Evolutionary conservation across 1,139 yeast genomes (phyloP), one percentile per base, ranked within the genome.

Genomic region (Pichia sp.): DNA sequence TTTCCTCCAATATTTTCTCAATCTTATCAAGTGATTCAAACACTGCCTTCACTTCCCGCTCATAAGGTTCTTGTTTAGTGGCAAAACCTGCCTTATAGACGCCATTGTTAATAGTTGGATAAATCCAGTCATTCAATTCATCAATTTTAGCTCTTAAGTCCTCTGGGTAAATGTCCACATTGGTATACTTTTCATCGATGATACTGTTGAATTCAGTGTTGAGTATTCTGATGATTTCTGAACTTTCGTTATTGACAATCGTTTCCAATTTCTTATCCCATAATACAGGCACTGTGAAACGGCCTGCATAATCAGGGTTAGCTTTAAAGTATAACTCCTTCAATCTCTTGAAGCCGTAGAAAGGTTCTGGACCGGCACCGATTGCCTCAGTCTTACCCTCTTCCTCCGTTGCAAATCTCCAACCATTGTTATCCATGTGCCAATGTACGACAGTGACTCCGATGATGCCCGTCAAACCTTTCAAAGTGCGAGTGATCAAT

Each of bases 31-130:
- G 68, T 47, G 79, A 70, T 24, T 66, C 63, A 57, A 91, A 91
- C 25, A 88, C 65, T 33, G 69, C 72, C 29, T 56, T 59, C 7
- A 83, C 88, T 49, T 83, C 84, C 42, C 63, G 63, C 47, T 83
- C 93, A 55, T 91, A 91, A 18, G 82, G 86, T 42, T 79, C 87
- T 55, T 86, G 94, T 39, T 71, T 71, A 16, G 88, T 77, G 6
- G 96, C 87, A 60, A 88, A 91, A 0, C 97, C 97, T 3, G 94
- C 49, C 64, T 87, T 91, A 68, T 91, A 91, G 23, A 91, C 97
- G 27, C 96, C 97, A 56, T 86, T 87, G 67, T 87, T 88, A 59
- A 91, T 81, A 50, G 70, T 74, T 53, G 82, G 81, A 58, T 88
- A 88, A 33, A 84, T 72, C 93, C 94, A 83, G n/a, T 65, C 70